A percentile compares a stretch with the other conserved stretches of the same genome.
Conservation (phyloP, 108 stramenopile species). For the Cyclostephanos tholiformis region DNA sequence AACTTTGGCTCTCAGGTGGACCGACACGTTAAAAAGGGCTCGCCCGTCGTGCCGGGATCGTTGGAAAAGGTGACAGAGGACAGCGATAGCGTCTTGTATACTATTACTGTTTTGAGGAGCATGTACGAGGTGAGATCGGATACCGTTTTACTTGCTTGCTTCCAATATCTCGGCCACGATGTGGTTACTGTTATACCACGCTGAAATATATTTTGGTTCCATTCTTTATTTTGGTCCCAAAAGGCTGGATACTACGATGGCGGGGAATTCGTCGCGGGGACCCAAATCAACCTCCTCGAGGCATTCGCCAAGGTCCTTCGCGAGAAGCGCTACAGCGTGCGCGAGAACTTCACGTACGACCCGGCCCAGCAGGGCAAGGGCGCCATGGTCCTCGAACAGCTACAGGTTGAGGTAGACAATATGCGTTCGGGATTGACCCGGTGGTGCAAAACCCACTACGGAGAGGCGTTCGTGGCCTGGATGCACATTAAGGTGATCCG, state of each 20-base stretch:
- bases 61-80: constrained; percentile 76
- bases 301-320: constrained; percentile 85
- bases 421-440: constrained; percentile 87
- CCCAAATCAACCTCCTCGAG: constrained; percentile 83
- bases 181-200: not conserved
- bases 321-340: constrained; percentile 90
- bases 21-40: constrained; percentile 83
- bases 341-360: constrained; percentile 84
- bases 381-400: constrained; percentile 79
- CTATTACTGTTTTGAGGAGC: constrained; percentile 90
- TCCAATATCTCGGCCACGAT: not conserved
- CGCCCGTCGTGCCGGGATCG: constrained; percentile 93
- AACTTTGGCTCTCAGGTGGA: constrained; percentile 78
- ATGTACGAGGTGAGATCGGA: constrained; percentile 71
- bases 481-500: constrained; percentile 98
- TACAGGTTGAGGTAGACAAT: constrained; percentile 86
- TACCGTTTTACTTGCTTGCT: not conserved
- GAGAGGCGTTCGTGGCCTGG: constrained; percentile 97
- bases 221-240: not conserved
- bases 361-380: constrained; percentile 79
- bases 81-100: constrained; percentile 81
- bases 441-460: constrained; percentile 98
- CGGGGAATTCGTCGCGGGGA: constrained; percentile 84
- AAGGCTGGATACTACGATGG: constrained; percentile 90
- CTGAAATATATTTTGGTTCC: not conserved